Evolutionary conservation across 2,329 filamentous ascomycete species (phyloP), one percentile per base, ranked within the genome.

Genomic region (Aplosporella prunicola): DNA sequence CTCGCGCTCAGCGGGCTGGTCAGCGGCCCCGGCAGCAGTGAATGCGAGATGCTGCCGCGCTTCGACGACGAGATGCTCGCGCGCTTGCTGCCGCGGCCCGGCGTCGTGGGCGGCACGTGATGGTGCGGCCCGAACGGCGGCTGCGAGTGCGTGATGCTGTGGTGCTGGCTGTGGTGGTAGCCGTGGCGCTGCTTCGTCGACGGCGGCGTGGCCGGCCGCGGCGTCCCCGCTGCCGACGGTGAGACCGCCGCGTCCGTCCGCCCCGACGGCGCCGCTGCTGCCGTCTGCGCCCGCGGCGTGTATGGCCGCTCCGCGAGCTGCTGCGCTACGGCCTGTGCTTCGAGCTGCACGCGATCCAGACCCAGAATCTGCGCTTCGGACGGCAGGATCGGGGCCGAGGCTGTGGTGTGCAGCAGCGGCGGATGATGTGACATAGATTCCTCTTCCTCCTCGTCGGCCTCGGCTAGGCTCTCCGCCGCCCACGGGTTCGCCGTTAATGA

Each of bases 1-100:
- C 71, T 71, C 2, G 68, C 71, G 2, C 71, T 76, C 1, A 82
- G 61, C 0, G 78, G 75, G 20, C 71, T 71, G 2, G 77, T 67
- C 4, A 81, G 64, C 24, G 81, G 62, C 24, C 66, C 67, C 1
- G 32, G 37, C 25, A 40, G 8, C 15, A 35, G 37, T 14, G 9
- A 15, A n/a, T 24, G 8, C 14, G 15, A 15, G 18, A 40, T 34
- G 15, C 23, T 53, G 58, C 30, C 56, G 66, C 43, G 58, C 56
- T 41, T 54, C 46, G 42, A 42, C 42, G 44, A 43, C 46, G 47
- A 42, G 45, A 36, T 11, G 23, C 37, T 20, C 38, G 35, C 20
- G n/a, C n/a, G n/a, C n/a, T n/a, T n/a, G n/a, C n/a, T n/a, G n/a
- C n/a, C 32, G 40, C 22, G 40, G 32, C 20, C 24, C 22, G 25